Evolutionary conservation across 1,284 basidiomycete genomes (phyloP), one percentile per base, ranked within the genome.

Genomic region (Mycena citricolor): DNA sequence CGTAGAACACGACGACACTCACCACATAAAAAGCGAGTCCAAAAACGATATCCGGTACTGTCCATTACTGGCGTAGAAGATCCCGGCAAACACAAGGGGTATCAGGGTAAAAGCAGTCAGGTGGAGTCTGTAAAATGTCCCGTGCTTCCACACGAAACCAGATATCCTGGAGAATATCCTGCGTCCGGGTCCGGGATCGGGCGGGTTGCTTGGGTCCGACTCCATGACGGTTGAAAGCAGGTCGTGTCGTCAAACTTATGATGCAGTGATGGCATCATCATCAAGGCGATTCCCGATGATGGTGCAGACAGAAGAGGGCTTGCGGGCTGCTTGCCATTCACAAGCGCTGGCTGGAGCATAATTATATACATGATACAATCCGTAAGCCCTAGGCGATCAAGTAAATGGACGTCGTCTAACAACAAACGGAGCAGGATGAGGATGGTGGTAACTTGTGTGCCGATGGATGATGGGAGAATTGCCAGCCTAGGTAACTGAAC

Each of bases 11-110:
- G n/a, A n/a, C n/a, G 6, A 4, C 4, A 20, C 42, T 5, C 37
- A 52, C 50, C 79, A 82, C 6, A 82, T 61, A 60, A 83, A 86
- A 44, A 85, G 57, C 1, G 72, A 66, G 55, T 86, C 82, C 39
- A 84, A 56, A 57, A 73, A 81, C 13, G 61, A 61, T 49, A 81
- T 60, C 28, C 61, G 68, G 54, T 66, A 77, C 13, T 59, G 61
- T 2, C 75, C 77, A 64, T 79, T 79, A 28, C 61, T 71, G 3
- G 63, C 74, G 52, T 74, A 84, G 63, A 83, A 79, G 22, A 84
- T 76, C 7, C 61, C 73, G 10, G 78, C 74, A 32, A 71, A 65
- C 30, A 83, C 62, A 26, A 86, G 65, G 8, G 80, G 80, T 21
- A 79, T 65, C 39, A 83, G 56, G 21, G 72, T 69, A 61, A 84